Percentiles rank a stretch among this genome's conserved stretches.
Conservation (phyloP, 2,329 filamentous ascomycete species). For the Nannizziopsis arthrosporioides region DNA sequence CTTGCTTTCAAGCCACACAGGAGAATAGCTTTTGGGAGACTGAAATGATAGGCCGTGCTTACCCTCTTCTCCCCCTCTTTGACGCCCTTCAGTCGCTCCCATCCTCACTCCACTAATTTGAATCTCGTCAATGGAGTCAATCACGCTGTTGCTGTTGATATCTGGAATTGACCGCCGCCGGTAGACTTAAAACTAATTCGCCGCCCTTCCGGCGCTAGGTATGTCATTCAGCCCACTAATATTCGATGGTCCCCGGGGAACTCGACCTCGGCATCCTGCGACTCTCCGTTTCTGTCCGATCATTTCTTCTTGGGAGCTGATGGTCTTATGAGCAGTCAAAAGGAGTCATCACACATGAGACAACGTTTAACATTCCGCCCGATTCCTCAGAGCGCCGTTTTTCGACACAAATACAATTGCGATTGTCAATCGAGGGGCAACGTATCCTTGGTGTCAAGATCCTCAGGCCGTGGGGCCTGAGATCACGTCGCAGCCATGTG, state of each 20-base stretch:
- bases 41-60: not conserved
- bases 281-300: constrained; percentile 11
- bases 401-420: not conserved
- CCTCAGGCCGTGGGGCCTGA: constrained; percentile 4
- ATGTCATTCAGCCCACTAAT: constrained; percentile 2
- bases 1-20: not conserved
- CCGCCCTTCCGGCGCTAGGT: constrained; percentile 7
- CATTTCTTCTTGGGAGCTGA: not conserved
- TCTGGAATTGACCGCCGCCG: not conserved
- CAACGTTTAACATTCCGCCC: not conserved
- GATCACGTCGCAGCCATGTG: constrained; percentile 52
- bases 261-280: constrained; percentile 9
- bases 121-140: not conserved
- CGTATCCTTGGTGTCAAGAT: not conserved
- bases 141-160: not conserved
- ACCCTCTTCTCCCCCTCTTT: not conserved
- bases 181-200: not conserved
- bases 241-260: not conserved
- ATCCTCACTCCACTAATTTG: not conserved
- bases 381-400: no score
- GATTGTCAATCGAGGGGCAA: not conserved
- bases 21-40: not conserved
- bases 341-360: not conserved
- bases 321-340: constrained; percentile 8
- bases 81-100: no score